These are phyloP conservation scores for Zea luxurians DNA, from an alignment of 176 grass and related monocot genomes.

Conservation along the genomic window DNA sequence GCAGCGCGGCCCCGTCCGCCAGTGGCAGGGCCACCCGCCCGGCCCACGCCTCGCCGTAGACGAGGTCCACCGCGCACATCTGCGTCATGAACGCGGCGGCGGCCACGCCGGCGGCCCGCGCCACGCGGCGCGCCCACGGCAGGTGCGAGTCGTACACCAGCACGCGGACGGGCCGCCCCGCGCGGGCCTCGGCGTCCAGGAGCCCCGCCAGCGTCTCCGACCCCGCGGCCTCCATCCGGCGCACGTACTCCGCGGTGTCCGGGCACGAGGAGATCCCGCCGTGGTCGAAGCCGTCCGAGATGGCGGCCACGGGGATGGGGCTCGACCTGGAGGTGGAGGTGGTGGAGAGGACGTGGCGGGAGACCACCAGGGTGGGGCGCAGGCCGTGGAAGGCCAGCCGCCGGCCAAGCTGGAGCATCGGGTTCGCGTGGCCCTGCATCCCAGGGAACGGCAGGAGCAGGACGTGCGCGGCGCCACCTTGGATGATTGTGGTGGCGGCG, in stretches of 20 bases:
- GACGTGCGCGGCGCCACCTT: background rate
- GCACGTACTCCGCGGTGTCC: background rate
- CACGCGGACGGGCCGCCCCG: background rate
- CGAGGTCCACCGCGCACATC: background rate
- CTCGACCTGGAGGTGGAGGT: background rate
- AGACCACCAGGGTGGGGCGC: slow-evolving; percentile 10
- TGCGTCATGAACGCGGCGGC: slow-evolving; percentile 9
- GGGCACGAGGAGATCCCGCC: background rate
- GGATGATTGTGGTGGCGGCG: background rate
- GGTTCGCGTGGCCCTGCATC: slow-evolving; percentile 29
- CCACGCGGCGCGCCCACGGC: background rate
- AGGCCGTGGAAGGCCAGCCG: slow-evolving; percentile 24
- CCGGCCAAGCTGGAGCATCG: slow-evolving; percentile 23
- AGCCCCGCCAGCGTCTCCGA: slow-evolving; percentile 2
- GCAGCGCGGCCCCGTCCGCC: background rate
- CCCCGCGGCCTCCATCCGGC: background rate
- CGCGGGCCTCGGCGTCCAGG: background rate
- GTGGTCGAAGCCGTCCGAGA: slow-evolving; percentile 37
- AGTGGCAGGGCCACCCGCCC: background rate
- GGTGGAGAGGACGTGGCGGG: slow-evolving; percentile 20
- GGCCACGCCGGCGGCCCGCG: background rate
- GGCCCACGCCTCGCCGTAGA: slow-evolving; percentile 18
- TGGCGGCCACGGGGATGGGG: slow-evolving; percentile 9
- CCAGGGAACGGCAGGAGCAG: slow-evolving; percentile 3
- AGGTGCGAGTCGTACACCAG: slow-evolving; percentile 26